Conservation (phyloP, 306 rosid genomes). For the Luffa aegyptiaca region DNA sequence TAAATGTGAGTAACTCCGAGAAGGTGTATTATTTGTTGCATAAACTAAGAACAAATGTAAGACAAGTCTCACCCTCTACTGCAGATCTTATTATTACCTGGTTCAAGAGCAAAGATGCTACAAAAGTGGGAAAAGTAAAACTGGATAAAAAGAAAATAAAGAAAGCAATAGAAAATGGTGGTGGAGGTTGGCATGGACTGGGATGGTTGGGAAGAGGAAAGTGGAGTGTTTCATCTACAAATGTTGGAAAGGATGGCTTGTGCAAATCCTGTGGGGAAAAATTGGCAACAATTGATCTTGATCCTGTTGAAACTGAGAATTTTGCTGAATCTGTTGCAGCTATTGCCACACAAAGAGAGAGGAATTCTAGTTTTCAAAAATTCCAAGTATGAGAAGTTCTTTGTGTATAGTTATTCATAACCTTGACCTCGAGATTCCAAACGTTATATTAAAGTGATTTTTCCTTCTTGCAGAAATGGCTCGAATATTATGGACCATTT, state of each 20-base stretch:
- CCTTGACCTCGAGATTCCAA: neutral
- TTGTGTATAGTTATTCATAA: neutral
- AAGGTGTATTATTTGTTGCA: slow-evolving; percentile 81
- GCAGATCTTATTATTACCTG: slow-evolving; percentile 55
- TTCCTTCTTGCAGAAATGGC: slow-evolving; percentile 70
- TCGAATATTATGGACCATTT: slow-evolving; percentile 75
- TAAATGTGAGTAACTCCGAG: slow-evolving; percentile 39
- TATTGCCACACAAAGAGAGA: slow-evolving; percentile 60
- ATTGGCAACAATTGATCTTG: slow-evolving; percentile 78
- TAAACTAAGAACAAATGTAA: slow-evolving; percentile 51
- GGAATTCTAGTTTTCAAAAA: slow-evolving; percentile 54
- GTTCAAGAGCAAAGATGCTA: slow-evolving; percentile 62
- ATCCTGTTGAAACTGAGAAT: slow-evolving; percentile 73
- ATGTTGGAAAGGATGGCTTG: slow-evolving; percentile 62
- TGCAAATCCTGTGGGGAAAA: slow-evolving; percentile 67
- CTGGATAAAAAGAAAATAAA: slow-evolving; percentile 41
- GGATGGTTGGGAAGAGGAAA: slow-evolving; percentile 94
- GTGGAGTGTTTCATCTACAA: slow-evolving; percentile 49
- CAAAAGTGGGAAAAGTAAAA: slow-evolving; percentile 67
- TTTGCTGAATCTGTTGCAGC: slow-evolving; percentile 85
- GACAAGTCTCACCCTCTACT: slow-evolving; percentile 51
- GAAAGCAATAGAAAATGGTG: slow-evolving; percentile 60
- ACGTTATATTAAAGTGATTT: neutral
- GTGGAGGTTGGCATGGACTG: slow-evolving; percentile 97
- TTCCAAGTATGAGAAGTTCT: slow-evolving; percentile 59